Evolutionary conservation across 2,329 filamentous ascomycete species (phyloP), one percentile per base, ranked within the genome.

Genomic region (Neonectria faginata): DNA sequence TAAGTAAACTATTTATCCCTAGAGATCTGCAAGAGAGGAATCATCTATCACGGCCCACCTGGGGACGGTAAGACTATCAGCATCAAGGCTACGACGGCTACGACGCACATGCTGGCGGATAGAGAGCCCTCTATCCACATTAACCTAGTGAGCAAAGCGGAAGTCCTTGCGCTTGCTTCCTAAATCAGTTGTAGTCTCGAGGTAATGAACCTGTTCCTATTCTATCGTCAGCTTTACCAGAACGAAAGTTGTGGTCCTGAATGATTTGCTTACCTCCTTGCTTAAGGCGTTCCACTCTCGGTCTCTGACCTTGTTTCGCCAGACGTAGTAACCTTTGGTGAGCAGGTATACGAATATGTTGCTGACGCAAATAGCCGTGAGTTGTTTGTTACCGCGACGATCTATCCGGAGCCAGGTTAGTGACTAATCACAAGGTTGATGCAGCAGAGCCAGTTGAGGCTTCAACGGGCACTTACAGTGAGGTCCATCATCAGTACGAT

Each of bases 51-150:
- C 66, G 89, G 89, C 0, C 86, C 88, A 0, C 88, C 82, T 0
- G 82, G 82, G 0, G 91, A 91, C 64, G 90, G 89, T 11, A 92
- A 92, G 79, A 92, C 89, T 0, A 90, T 91, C 69, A 88, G 85
- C 36, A 89, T 91, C 79, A 91, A 91, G 77, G 89, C 90, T 0
- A 22, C 22, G 22, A 22, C 22, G 22, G 22, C 22, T 22, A 86
- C 88, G 71, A 91, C 92, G 88, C 84, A 90, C 70, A 84, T 82
- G 63, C 81, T 92, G 0, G 88, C 86, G 68, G 77, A 82, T 18
- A 82, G 84, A 20, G 80, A 83, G 27, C 77, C 84, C 0, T 80
- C 85, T 0, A 75, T 91, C 1, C 31, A 25, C 25, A 6, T 25
- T 25, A 36, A 14, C 12, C 12, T 36, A 36, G 33, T 36, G 33